These are phyloP conservation scores for Pisolithus albus DNA, from an alignment of 768 basidiomycete species.

Conservation along the genomic window DNA sequence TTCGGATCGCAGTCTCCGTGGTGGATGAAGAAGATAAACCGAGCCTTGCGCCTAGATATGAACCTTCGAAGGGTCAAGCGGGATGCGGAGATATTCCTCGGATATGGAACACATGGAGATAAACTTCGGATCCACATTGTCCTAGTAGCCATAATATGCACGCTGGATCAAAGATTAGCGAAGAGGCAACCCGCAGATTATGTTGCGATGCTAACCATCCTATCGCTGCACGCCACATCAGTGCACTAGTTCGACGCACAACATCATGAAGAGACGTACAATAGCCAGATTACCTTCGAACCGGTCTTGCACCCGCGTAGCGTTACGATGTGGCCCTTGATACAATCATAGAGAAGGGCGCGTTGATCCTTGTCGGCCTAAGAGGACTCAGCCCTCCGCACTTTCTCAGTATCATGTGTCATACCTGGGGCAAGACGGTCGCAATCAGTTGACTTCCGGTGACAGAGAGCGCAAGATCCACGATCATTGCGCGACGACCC, in stretches of 20 bases:
- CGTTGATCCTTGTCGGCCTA: conserved; percentile 86
- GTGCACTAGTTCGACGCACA: background rate
- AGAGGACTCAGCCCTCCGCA: conserved; percentile 6
- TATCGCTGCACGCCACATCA: conserved; percentile 35
- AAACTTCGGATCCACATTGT: conserved; percentile 2
- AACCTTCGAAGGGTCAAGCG: conserved; percentile 13
- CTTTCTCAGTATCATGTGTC: conserved; percentile 12
- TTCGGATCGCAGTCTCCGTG: conserved; percentile 19
- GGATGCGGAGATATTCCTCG: conserved; percentile 13
- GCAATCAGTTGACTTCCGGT: conserved; percentile 85
- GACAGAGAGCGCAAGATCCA: conserved; percentile 76
- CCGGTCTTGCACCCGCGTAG: conserved; percentile 89
- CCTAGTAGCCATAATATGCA: conserved; percentile 57
- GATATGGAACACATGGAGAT: conserved; percentile 22
- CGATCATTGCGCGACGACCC: conserved; percentile 76
- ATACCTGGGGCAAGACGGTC: conserved; percentile 68
- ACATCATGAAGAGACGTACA: conserved; percentile 33
- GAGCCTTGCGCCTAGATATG: conserved; percentile 18
- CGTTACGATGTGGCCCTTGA: conserved; percentile 81
- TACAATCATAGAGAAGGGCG: conserved; percentile 75
- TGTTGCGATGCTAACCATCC: conserved; percentile 38
- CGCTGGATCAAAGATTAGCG: conserved; percentile 33
- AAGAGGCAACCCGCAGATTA: conserved; percentile 3
- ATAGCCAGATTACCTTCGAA: conserved; percentile 88
- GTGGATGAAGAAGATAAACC: conserved; percentile 25